These are phyloP conservation scores for Microbotryum saponariae DNA, from an alignment of 1,284 basidiomycete species.

Conservation along the genomic window DNA sequence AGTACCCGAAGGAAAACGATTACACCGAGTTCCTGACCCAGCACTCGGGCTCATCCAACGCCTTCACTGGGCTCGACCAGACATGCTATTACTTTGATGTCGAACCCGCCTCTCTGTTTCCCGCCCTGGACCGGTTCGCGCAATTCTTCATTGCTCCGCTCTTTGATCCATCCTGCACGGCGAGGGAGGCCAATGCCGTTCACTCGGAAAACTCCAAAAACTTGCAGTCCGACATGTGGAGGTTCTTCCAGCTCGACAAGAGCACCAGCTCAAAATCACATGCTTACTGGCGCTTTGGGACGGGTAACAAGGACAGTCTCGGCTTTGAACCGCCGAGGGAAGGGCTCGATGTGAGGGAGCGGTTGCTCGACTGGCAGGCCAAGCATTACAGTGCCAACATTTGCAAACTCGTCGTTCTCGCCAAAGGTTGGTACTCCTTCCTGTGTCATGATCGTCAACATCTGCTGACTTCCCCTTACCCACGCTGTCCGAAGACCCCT, in stretches of 20 bases:
- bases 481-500: conserved; percentile 53
- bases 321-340: conserved; percentile 51
- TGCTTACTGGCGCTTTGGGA: conserved; percentile 88
- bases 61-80: conserved; percentile 85
- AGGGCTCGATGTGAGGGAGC: conserved; percentile 79
- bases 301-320: conserved; percentile 78
- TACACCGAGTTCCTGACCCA: conserved; percentile 84
- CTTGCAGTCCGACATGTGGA: conserved; percentile 87
- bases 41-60: conserved; percentile 87
- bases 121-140: conserved; percentile 83
- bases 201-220: conserved; percentile 99
- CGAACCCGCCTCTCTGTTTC: conserved; percentile 70
- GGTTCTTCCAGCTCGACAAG: conserved; percentile 95
- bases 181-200: conserved; percentile 91
- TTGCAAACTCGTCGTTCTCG: conserved; percentile 85
- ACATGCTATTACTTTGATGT: conserved; percentile 95
- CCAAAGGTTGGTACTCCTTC: conserved; percentile 56
- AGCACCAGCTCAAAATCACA: conserved; percentile 71
- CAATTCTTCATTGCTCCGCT: conserved; percentile 91
- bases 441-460: not conserved
- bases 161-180: conserved; percentile 82
- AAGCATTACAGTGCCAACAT: conserved; percentile 87
- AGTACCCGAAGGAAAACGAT: conserved; percentile 85
- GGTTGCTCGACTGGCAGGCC: conserved; percentile 92
- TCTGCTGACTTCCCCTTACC: conserved; percentile 21